These are phyloP conservation scores for barrel medic (Medicago truncatula) DNA, from an alignment of 306 rosid genomes.

Conservation along the genomic window MtrunA17r5.0-ANR NC_053046.1:4269001-4269500, in stretches of 20 bases:
- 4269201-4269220: conserved; percentile 57
- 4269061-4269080: conserved; percentile 61
- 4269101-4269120: conserved; percentile 56
- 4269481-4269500: no score
- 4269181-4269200: conserved; percentile 59
- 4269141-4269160: conserved; percentile 59
- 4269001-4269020: neutral
- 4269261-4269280: conserved; percentile 53
- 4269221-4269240: conserved; percentile 49
- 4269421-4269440: neutral
- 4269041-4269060: conserved; percentile 45
- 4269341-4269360: conserved; percentile 47
- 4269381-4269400: conserved; percentile 33
- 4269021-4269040: neutral
- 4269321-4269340: conserved; percentile 54
- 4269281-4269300: conserved; percentile 57
- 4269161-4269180: conserved; percentile 51
- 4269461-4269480: no score
- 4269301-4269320: conserved; percentile 61
- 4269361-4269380: conserved; percentile 56
- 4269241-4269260: conserved; percentile 47
- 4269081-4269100: conserved; percentile 67
- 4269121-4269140: conserved; percentile 72
- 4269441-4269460: no score
- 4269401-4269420: neutral